phyloP scores from a whole-genome alignment of 2,329 filamentous ascomycete species.

The Torrubiella hemipterigena region DNA sequence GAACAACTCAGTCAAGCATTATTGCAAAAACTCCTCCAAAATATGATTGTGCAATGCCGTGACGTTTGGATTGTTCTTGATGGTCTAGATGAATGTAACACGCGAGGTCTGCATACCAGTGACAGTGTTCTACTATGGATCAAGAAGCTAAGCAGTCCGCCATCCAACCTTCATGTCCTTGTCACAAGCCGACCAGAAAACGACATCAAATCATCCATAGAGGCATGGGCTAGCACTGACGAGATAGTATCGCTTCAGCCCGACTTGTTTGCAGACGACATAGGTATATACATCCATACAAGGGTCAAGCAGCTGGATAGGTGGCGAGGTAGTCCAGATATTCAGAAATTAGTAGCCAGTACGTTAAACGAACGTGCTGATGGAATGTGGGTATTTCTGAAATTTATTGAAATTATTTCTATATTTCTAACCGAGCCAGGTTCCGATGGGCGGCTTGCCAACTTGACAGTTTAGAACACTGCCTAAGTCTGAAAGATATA shows the following conservation, averaged over 20 bases:
- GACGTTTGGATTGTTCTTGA: constrained; percentile 2
- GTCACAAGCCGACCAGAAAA: constrained; percentile 4
- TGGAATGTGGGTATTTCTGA: neutral
- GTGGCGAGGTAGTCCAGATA: constrained; percentile 1
- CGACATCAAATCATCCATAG: constrained; percentile 2
- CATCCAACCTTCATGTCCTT: constrained; percentile 1
- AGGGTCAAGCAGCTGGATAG: neutral
- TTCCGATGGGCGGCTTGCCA: constrained; percentile 6
- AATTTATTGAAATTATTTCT: neutral
- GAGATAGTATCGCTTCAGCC: constrained; percentile 2
- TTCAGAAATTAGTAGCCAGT: neutral
- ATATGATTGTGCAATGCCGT: neutral
- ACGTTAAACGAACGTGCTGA: neutral
- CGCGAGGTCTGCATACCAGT: neutral
- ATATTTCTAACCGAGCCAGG: neutral
- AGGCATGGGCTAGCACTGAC: neutral
- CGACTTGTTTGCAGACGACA: neutral
- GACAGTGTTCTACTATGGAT: constrained; percentile 1
- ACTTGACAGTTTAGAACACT: constrained; percentile 3
- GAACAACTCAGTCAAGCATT: neutral
- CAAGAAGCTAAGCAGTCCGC: neutral
- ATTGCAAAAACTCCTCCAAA: neutral
- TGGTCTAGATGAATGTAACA: constrained; percentile 2
- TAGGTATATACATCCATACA: neutral
- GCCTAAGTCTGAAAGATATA: neutral